Percentiles rank a stretch among this genome's conserved stretches.
Conservation (phyloP, 1,284 basidiomycete genomes). For the Boletellus deceptivus region DNA sequence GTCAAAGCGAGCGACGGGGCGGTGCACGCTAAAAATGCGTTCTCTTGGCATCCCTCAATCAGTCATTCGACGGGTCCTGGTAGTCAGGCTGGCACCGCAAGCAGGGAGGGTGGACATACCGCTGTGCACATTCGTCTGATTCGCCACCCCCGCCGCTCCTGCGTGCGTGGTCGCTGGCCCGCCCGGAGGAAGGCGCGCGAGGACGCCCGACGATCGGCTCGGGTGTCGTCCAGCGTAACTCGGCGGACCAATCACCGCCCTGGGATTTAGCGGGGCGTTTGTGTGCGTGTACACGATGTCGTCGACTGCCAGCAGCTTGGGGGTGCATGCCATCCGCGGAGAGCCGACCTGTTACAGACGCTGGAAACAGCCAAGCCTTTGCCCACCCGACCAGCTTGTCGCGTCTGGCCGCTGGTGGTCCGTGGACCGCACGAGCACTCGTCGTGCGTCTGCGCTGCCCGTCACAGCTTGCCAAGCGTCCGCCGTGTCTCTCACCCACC, state of each 20-base stretch:
- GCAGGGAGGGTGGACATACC: conserved; percentile 17
- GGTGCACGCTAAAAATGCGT: conserved; percentile 26
- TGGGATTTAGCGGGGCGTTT: too few relatives aligned
- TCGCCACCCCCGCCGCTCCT: background rate
- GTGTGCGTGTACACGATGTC: too few relatives aligned
- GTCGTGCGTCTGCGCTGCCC: too few relatives aligned
- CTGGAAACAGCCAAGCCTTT: conserved; percentile 1
- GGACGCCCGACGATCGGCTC: too few relatives aligned
- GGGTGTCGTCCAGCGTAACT: background rate
- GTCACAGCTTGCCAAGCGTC: too few relatives aligned
- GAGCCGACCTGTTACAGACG: background rate
- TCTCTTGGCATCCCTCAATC: conserved; percentile 23
- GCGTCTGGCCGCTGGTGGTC: too few relatives aligned
- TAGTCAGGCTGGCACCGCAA: conserved; percentile 15
- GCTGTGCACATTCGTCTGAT: conserved; percentile 15
- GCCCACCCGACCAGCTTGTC: background rate
- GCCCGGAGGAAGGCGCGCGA: too few relatives aligned
- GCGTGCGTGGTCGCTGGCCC: too few relatives aligned
- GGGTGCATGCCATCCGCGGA: conserved; percentile 7
- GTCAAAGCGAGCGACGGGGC: conserved; percentile 16
- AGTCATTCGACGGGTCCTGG: conserved; percentile 6
- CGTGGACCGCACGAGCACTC: too few relatives aligned
- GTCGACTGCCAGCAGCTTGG: too few relatives aligned
- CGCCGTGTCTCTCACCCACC: too few relatives aligned
- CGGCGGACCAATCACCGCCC: background rate